Conservation (phyloP, 257 asterid species). For the Phtheirospermum japonicum region DNA sequence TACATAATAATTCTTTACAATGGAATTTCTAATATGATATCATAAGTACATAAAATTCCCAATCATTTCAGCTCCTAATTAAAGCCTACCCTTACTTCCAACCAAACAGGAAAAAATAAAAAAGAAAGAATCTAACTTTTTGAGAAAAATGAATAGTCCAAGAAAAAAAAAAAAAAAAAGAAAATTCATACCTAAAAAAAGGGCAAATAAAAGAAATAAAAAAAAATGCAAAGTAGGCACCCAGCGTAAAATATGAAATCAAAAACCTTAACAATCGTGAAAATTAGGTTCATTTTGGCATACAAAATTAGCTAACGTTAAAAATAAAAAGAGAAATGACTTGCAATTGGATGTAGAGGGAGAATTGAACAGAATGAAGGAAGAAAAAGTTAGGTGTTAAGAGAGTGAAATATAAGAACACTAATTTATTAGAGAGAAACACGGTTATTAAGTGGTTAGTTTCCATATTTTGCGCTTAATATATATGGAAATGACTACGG, state of each 20-base stretch:
- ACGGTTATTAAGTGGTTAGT: too few species aligned
- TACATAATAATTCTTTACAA: too few species aligned
- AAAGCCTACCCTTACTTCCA: too few species aligned
- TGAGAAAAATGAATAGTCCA: background rate
- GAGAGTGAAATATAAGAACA: too few species aligned
- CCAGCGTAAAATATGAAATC: conserved; percentile 21
- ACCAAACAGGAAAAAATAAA: too few species aligned
- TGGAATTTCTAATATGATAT: too few species aligned
- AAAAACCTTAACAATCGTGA: background rate
- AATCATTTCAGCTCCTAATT: too few species aligned
- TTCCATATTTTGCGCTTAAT: too few species aligned
- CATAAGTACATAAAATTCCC: too few species aligned
- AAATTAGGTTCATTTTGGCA: background rate
- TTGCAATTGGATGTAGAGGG: conserved; percentile 30
- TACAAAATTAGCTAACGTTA: background rate
- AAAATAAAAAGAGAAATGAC: conserved; percentile 32
- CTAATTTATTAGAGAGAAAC: too few species aligned
- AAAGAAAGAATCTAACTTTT: too few species aligned
- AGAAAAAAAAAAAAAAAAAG: background rate
- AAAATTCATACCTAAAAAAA: background rate
- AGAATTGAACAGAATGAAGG: conserved; percentile 36
- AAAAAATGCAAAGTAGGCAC: conserved; percentile 15
- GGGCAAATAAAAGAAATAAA: conserved; percentile 4
- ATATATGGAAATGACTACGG: too few species aligned
- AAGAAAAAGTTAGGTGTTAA: conserved; percentile 14